A percentile compares a stretch with the other conserved stretches of the same genome.
These are phyloP conservation scores for Malus domestica DNA, from an alignment of 306 rosid species.

Conservation along the genomic window ASM211411v1 NC_041790.1:35719501-35720000, in stretches of 20 bases:
- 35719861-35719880: conserved; percentile 30
- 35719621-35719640: neutral
- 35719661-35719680: neutral
- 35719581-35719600: neutral
- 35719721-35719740: neutral
- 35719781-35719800: neutral
- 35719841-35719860: conserved; percentile 27
- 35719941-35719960: conserved; percentile 51
- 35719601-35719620: neutral
- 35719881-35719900: conserved; percentile 27
- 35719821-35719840: conserved; percentile 44
- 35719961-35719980: conserved; percentile 39
- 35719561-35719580: neutral
- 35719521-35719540: no score
- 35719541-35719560: neutral
- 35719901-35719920: conserved; percentile 25
- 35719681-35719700: neutral
- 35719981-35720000: conserved; percentile 69
- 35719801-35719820: conserved; percentile 44
- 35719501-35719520: neutral
- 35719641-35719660: neutral
- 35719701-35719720: neutral
- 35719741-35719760: neutral
- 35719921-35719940: conserved; percentile 41
- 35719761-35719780: neutral